Evolutionary conservation across 192 early-diverging fungal species (phyloP), one percentile per base, ranked within the genome.

Genomic region (Rhizoclosmatium globosum): DNA sequence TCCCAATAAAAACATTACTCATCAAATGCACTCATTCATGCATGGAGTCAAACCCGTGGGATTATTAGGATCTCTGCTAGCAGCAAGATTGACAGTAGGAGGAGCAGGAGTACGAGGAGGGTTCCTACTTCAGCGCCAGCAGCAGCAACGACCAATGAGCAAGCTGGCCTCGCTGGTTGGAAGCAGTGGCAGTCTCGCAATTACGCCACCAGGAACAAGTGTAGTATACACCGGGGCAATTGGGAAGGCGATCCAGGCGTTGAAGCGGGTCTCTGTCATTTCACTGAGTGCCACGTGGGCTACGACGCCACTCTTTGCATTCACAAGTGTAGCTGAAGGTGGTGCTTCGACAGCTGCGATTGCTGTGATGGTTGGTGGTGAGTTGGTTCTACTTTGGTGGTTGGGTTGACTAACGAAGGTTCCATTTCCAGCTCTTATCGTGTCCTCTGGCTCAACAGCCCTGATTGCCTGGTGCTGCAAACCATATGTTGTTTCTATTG

Each of bases 181-280:
- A 31, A 31, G 31, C 31, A 31, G 31, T 31, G 31, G 31, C 31
- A 31, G 50, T 17, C 50, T 53, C 50, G 50, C 50, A 7, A 53
- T 53, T 53, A 17, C 21, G 13, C 61, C 61, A 6, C 11, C 61
- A 9, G 61, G 61, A 7, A 11, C 61, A 6, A 64, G 11, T 7
- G 7, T 64, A 57, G 71, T 79, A n/a, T 79, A 79, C 68, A 31
- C 45, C 4, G 77, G 77, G 7, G 38, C 68, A 19, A 69, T 79
- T 42, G 47, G 17, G 11, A 56, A 58, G 60, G 77, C 67, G 6
- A 68, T 79, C 58, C 68, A 71, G 68, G 56, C 58, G 4, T 58
- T 79, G 31, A 79, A 79, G 77, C 66, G 77, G 6, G 68, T 79
- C 42, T 71, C 68, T 17, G 68, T 79, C 53, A 42, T 61, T 9